Base-by-base conservation (phyloP, 2,329 filamentous ascomycete genomes). In the Penicillium hesseltinei region DNA sequence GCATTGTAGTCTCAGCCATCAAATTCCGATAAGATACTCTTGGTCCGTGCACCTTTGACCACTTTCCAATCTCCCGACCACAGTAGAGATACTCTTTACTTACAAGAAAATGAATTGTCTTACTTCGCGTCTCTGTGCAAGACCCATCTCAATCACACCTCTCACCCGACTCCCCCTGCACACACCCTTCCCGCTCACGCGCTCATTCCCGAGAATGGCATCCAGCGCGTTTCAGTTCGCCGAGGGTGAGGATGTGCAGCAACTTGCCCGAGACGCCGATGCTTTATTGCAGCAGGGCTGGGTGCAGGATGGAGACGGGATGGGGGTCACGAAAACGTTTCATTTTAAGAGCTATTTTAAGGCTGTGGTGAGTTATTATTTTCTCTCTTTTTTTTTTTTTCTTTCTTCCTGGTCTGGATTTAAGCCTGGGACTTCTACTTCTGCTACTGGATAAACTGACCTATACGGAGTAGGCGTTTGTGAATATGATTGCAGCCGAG, bases 301-400 rank as follows among this genome's bases (percentile, higher is more conserved):
- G 74, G 60, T 51, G 7, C 57, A 75, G 50, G 73, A 75, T 53
- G 62, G 64, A 21, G 70, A 72, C 6, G 66, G 67, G 6, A 69
- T 66, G 64, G 73, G 73, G 2, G 51, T 76, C 8, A 64, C 62
- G 21, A 76, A 76, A 62, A 75, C 73, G 13, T 76, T 69, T 59
- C 68, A 72, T 64, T 76, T 76, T 54, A 70, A 69, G 52, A 71
- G 68, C 4, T 76, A 75, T 58, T 74, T 74, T 33, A 76, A 75
- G 59, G 71, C 70, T 4, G 65, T 74, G 59, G 73, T 75, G 56
- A 48, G 71, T 66, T n/a, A 5, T 35, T 35, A 3, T 45, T 38
- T 5, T 11, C 6, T 21, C 19, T 21, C 19, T 21, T 21, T 21
- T 21, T 2, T 11, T 13, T 44, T n/a, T 13, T 44, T 44, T 29